phyloP scores from a whole-genome alignment of 768 basidiomycete genomes.

The Suillus clintonianus region DNA sequence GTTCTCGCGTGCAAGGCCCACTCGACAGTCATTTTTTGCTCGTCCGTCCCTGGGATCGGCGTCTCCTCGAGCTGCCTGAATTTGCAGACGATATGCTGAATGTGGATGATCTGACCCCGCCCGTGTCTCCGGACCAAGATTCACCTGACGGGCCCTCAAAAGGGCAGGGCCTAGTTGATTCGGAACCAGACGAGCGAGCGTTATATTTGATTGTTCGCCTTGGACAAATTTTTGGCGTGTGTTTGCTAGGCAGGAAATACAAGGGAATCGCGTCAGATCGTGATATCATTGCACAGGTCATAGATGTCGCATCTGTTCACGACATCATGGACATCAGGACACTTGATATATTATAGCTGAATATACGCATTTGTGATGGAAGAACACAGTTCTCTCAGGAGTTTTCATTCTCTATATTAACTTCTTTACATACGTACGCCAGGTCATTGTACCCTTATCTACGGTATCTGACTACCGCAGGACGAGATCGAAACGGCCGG shows the following conservation, averaged over 20 bases:
- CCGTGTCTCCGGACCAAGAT: neutral
- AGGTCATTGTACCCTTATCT: no score
- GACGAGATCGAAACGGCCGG: no score
- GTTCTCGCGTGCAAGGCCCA: neutral
- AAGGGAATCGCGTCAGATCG: neutral
- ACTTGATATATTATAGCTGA: neutral
- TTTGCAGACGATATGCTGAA: neutral
- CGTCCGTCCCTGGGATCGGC: neutral
- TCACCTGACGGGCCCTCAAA: no score
- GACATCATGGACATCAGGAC: neutral
- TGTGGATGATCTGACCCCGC: neutral
- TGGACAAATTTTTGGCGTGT: neutral
- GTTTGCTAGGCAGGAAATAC: neutral
- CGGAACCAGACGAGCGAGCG: neutral
- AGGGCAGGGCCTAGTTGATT: no score
- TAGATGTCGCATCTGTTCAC: neutral
- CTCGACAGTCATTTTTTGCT: neutral
- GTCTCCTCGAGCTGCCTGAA: neutral
- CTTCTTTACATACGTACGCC: no score
- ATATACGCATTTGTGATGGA: no score
- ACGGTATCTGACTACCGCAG: no score
- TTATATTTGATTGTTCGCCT: neutral
- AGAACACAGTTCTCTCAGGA: no score
- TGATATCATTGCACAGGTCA: neutral
- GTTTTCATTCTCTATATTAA: no score